Percentiles rank a stretch among this genome's conserved stretches.
Evolutionary conservation across 352 stramenopile species (phyloP).

Genomic region (Phytophthora brassicae): DNA sequence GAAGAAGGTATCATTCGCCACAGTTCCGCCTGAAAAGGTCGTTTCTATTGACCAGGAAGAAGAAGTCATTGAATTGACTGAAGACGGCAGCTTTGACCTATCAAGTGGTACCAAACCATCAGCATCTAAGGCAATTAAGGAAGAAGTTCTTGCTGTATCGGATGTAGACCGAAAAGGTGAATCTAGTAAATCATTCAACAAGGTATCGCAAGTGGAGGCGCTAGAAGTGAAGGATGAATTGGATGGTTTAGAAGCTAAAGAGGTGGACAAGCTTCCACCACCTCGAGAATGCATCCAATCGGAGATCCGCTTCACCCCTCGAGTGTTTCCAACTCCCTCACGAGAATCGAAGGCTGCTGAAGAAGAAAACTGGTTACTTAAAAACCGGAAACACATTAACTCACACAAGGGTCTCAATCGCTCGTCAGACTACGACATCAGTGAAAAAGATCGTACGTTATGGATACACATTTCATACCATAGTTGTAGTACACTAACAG

Average conservation of each 20-base stretch:
- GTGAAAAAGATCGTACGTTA: constrained; percentile 76
- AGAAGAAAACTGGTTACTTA: constrained; percentile 83
- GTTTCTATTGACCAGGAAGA: neutral
- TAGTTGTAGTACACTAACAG: neutral
- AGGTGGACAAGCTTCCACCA: constrained; percentile 34
- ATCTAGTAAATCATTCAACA: neutral
- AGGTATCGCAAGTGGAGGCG: constrained; percentile 10
- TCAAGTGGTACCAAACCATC: constrained; percentile 5
- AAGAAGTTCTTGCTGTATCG: neutral
- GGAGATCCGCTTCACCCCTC: constrained; percentile 75
- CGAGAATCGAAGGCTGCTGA: constrained; percentile 82
- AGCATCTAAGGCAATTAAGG: neutral
- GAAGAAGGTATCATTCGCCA: constrained; percentile 51
- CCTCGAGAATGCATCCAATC: constrained; percentile 46
- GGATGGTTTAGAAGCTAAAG: neutral
- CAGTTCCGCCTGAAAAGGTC: neutral
- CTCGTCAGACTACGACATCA: constrained; percentile 71
- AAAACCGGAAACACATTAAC: constrained; percentile 80
- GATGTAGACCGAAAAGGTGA: neutral
- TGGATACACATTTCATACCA: neutral
- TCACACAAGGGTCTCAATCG: constrained; percentile 65
- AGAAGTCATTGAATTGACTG: constrained; percentile 52
- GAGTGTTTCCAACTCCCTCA: constrained; percentile 74
- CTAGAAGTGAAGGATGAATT: constrained; percentile 9
- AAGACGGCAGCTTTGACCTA: constrained; percentile 58